Percentiles rank a stretch among this genome's conserved stretches.
Evolutionary conservation across 352 stramenopile species (phyloP).

Genomic region (Pythium catenulatum): DNA sequence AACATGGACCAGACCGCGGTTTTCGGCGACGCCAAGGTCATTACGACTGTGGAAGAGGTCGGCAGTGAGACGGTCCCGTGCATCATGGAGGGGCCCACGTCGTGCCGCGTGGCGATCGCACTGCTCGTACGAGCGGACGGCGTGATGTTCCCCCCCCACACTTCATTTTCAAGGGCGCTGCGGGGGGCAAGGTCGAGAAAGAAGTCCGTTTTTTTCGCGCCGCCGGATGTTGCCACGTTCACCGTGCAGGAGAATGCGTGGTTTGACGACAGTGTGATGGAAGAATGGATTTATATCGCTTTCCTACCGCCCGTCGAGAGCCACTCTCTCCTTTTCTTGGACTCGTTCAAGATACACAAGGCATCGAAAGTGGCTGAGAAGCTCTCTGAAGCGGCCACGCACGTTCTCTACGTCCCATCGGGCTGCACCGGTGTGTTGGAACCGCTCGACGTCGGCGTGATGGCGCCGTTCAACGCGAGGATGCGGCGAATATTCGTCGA

Average conservation of each 20-base stretch:
- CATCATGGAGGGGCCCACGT: not conserved
- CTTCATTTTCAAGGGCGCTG: not conserved
- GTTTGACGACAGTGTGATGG: not conserved
- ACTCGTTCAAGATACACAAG: not conserved
- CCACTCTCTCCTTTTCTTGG: not conserved
- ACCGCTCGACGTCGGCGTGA: not conserved
- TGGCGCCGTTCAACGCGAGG: not conserved
- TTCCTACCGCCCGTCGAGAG: not conserved
- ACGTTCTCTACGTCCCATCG: not conserved
- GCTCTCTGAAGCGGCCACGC: not conserved
- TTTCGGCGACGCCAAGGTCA: not conserved
- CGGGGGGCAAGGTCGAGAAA: not conserved
- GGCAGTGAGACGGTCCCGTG: not conserved
- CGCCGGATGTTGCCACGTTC: not conserved
- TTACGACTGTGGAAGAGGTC: not conserved
- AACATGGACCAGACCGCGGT: not conserved
- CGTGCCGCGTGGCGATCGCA: not conserved
- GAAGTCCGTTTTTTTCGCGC: not conserved
- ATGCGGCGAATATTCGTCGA: not conserved
- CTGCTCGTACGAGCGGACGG: not conserved
- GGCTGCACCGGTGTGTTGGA: not conserved
- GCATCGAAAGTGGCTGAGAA: not conserved
- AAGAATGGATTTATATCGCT: not conserved
- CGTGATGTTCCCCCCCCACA: not conserved
- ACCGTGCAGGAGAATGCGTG: not conserved